phyloP scores from a whole-genome alignment of 495 filamentous ascomycete species.

The Penicillium soppii region DNA sequence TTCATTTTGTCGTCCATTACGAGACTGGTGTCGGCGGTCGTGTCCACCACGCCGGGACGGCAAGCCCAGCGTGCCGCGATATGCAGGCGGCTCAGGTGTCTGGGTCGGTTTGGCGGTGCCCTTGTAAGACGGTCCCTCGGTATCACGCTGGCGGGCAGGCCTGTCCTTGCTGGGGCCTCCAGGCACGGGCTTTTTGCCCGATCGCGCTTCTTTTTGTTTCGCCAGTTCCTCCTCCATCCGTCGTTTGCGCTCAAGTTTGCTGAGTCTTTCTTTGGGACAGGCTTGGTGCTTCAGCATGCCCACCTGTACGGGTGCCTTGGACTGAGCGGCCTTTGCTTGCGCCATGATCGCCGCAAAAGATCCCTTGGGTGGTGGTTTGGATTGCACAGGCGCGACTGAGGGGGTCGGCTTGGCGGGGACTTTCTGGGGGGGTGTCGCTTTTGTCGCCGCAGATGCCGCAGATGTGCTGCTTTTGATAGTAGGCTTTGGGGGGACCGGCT shows the following conservation, averaged over 20 bases:
- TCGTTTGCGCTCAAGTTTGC: slow-evolving; percentile 42
- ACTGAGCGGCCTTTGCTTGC: slow-evolving; percentile 36
- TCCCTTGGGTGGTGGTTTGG: slow-evolving; percentile 42
- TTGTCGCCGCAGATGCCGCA: slow-evolving; percentile 14
- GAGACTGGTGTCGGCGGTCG: slow-evolving; percentile 35
- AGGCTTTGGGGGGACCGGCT: slow-evolving; percentile 17
- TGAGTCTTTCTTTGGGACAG: slow-evolving; percentile 36
- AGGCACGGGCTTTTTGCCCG: slow-evolving; percentile 25
- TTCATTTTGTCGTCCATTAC: slow-evolving; percentile 41
- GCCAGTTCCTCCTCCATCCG: slow-evolving; percentile 32
- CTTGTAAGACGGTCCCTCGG: slow-evolving; percentile 44
- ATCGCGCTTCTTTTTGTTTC: slow-evolving; percentile 32
- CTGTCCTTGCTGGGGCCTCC: slow-evolving; percentile 21
- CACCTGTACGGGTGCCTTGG: slow-evolving; percentile 32
- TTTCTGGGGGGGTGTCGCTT: slow-evolving; percentile 13
- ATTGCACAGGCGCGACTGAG: slow-evolving; percentile 13
- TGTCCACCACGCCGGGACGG: slow-evolving; percentile 24
- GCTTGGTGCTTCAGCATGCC: slow-evolving; percentile 40
- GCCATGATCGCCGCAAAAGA: slow-evolving; percentile 45
- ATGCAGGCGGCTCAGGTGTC: slow-evolving; percentile 37
- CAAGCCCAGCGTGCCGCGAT: slow-evolving; percentile 56
- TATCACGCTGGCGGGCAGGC: slow-evolving; percentile 25
- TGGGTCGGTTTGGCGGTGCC: slow-evolving; percentile 51
- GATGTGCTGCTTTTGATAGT: slow-evolving; percentile 16
- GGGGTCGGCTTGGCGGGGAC: slow-evolving; percentile 5